These are phyloP conservation scores for Nannochloropsis salina DNA, from an alignment of 108 stramenopile genomes.

Conservation along the genomic window DNA sequence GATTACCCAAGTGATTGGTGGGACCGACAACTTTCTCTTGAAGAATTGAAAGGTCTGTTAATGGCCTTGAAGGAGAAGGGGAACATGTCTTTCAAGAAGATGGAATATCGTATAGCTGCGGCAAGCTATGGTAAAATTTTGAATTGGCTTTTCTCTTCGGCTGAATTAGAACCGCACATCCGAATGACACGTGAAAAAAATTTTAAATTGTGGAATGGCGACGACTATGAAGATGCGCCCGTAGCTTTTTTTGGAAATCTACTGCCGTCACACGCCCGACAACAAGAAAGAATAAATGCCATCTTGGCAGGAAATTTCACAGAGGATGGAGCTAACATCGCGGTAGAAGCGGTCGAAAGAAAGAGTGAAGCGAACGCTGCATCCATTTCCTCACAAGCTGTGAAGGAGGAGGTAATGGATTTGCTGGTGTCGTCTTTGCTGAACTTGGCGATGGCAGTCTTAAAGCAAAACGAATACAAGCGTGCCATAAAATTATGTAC, in stretches of 20 bases:
- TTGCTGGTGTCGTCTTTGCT: neutral
- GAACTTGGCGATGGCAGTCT: neutral
- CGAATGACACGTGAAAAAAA: too few species aligned
- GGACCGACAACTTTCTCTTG: neutral
- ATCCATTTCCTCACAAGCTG: too few species aligned
- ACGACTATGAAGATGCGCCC: too few species aligned
- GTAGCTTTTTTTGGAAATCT: too few species aligned
- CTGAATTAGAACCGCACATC: neutral
- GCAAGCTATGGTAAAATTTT: neutral
- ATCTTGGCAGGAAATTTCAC: too few species aligned
- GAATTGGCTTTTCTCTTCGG: slow-evolving; percentile 2
- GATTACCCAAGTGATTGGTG: neutral
- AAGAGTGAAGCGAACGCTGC: too few species aligned
- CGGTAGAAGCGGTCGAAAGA: too few species aligned
- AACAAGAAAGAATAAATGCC: too few species aligned
- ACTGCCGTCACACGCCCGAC: too few species aligned
- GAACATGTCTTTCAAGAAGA: neutral
- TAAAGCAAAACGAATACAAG: neutral
- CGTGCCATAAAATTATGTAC: neutral
- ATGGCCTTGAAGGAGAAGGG: neutral
- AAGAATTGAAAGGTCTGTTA: neutral
- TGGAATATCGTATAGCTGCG: neutral
- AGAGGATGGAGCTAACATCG: too few species aligned
- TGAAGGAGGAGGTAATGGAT: neutral
- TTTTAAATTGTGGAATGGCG: too few species aligned